phyloP scores from a whole-genome alignment of 768 basidiomycete genomes.

The Inosperma sp. region DNA sequence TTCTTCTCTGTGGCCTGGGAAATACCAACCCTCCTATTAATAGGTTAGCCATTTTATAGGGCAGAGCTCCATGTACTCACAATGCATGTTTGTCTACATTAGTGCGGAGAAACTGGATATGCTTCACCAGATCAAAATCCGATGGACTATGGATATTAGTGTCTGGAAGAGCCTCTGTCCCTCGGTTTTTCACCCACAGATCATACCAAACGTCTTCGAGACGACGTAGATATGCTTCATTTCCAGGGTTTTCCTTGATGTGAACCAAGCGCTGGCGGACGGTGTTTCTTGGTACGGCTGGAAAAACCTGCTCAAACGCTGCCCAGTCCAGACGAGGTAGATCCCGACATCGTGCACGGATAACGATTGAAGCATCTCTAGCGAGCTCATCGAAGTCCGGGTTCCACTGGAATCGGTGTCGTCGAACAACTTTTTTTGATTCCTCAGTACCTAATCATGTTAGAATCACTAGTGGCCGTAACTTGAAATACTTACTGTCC shows the following conservation, averaged over 20 bases:
- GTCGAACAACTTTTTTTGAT: constrained; percentile 46
- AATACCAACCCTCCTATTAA: constrained; percentile 59
- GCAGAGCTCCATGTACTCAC: constrained; percentile 46
- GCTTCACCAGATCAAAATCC: constrained; percentile 77
- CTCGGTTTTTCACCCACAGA: constrained; percentile 69
- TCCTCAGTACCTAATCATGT: constrained; percentile 20
- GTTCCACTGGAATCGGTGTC: constrained; percentile 79
- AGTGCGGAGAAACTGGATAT: constrained; percentile 73
- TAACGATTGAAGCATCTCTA: constrained; percentile 77
- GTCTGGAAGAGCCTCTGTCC: constrained; percentile 65
- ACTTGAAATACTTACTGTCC: constrained; percentile 10
- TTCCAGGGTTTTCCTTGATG: constrained; percentile 57
- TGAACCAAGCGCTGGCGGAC: constrained; percentile 65
- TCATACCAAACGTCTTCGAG: constrained; percentile 80
- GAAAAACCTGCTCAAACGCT: constrained; percentile 76
- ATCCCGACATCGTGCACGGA: constrained; percentile 70
- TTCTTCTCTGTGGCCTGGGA: constrained; percentile 39
- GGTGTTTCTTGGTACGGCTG: constrained; percentile 65
- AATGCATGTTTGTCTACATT: constrained; percentile 83
- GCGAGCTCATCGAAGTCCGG: constrained; percentile 85
- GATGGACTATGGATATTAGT: constrained; percentile 59
- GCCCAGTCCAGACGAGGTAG: constrained; percentile 61
- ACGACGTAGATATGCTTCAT: constrained; percentile 70
- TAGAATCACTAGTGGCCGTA: neutral
- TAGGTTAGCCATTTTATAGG: constrained; percentile 14